Evolutionary conservation across 225 moss, liverwort and hornwort genomes (phyloP).

Genomic region (Straminergon stramineum): DNA sequence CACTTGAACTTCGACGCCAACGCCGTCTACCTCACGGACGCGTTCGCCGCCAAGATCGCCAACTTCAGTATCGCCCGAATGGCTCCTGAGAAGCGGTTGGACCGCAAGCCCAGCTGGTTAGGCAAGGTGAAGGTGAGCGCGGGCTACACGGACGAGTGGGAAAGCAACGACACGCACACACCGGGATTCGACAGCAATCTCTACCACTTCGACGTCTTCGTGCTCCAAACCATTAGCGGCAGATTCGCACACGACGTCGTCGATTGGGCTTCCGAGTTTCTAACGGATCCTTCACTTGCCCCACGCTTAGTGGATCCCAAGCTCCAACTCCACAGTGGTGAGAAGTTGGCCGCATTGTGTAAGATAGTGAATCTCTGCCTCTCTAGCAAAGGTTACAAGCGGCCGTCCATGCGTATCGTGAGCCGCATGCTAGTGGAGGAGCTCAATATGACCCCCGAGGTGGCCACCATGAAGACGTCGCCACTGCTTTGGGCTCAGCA

Average conservation of each 20-base stretch:
- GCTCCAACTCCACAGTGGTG: slow-evolving; percentile 30
- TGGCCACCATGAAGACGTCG: slow-evolving; percentile 30
- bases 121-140: slow-evolving; percentile 21
- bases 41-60: slow-evolving; percentile 66
- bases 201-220: slow-evolving; percentile 56
- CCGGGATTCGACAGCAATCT: slow-evolving; percentile 67
- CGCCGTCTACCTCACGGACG: slow-evolving; percentile 62
- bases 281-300: slow-evolving; percentile 15
- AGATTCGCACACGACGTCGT: slow-evolving; percentile 12
- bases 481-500: slow-evolving; percentile 69
- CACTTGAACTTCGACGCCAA: slow-evolving; percentile 65
- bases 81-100: not conserved
- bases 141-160: slow-evolving; percentile 44
- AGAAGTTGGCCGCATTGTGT: slow-evolving; percentile 41
- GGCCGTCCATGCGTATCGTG: slow-evolving; percentile 56
- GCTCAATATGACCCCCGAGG: slow-evolving; percentile 34
- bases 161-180: slow-evolving; percentile 13
- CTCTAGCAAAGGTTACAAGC: not conserved
- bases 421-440: slow-evolving; percentile 37
- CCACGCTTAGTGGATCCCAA: slow-evolving; percentile 38
- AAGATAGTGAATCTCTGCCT: slow-evolving; percentile 32
- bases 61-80: slow-evolving; percentile 63
- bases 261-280: slow-evolving; percentile 46
- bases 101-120: slow-evolving; percentile 20
- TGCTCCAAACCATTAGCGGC: slow-evolving; percentile 58